A percentile compares a stretch with the other conserved stretches of the same genome.
Conservation (phyloP, 1,284 basidiomycete genomes). For the Farysia itapuensis region DNA sequence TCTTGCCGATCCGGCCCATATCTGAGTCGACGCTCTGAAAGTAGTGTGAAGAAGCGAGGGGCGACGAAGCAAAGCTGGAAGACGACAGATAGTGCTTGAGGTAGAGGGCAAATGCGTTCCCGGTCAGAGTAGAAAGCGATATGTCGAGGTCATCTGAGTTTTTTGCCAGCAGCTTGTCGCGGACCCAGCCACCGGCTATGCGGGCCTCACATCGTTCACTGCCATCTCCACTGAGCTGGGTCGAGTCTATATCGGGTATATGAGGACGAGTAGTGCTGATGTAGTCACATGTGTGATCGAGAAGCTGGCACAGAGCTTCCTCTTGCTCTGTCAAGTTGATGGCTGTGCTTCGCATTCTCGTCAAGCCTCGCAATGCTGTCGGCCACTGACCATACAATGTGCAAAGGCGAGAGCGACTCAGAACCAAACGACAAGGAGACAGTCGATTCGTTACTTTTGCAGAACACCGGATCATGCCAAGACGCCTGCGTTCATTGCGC, state of each 20-base stretch:
- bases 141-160: slow-evolving; percentile 92
- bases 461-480: too few species aligned
- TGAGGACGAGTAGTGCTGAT: slow-evolving; percentile 33
- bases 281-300: slow-evolving; percentile 49
- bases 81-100: slow-evolving; percentile 72
- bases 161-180: slow-evolving; percentile 87
- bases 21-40: slow-evolving; percentile 19
- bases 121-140: slow-evolving; percentile 82
- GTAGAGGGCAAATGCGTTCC: slow-evolving; percentile 80
- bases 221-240: slow-evolving; percentile 20
- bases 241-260: slow-evolving; percentile 24
- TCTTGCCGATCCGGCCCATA: slow-evolving; percentile 67
- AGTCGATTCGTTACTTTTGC: too few species aligned
- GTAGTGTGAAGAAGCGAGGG: slow-evolving; percentile 63
- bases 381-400: too few species aligned
- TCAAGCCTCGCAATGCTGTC: too few species aligned
- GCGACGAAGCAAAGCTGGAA: slow-evolving; percentile 40
- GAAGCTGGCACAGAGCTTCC: slow-evolving; percentile 44
- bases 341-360: slow-evolving; percentile 15
- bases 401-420: too few species aligned
- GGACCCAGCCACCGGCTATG: slow-evolving; percentile 87
- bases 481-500: too few species aligned
- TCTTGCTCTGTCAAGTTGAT: slow-evolving; percentile 37
- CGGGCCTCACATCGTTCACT: slow-evolving; percentile 35
- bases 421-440: too few species aligned